Conservation (phyloP, 345 rosid species). For the Arabidopsis suecica region DNA sequence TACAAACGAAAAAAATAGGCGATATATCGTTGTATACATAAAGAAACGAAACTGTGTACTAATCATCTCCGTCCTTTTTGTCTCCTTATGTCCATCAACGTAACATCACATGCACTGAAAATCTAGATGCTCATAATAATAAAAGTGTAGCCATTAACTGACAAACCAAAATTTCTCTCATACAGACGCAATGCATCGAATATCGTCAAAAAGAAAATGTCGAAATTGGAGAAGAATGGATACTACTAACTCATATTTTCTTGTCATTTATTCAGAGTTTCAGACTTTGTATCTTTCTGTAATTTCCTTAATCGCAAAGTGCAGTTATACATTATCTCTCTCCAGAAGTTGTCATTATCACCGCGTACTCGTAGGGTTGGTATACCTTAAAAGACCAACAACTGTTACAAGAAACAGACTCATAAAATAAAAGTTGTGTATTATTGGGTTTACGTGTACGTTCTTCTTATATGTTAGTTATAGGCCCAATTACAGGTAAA, state of each 20-base stretch:
- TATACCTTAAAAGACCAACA: neutral
- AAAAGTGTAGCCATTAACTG: neutral
- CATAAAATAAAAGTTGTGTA: neutral
- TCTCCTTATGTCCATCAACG: neutral
- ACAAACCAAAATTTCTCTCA: neutral
- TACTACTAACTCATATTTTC: neutral
- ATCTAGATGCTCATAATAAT: neutral
- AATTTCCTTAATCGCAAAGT: neutral
- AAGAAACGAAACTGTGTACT: neutral
- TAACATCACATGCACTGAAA: neutral
- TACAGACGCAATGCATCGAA: neutral
- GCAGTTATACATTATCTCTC: neutral
- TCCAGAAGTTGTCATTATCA: no score
- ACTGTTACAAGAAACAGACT: neutral
- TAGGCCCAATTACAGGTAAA: neutral
- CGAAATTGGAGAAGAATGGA: neutral
- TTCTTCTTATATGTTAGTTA: neutral
- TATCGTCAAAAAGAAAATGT: no score
- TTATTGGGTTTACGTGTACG: neutral
- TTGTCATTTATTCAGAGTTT: neutral
- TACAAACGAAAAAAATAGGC: neutral
- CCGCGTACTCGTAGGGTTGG: neutral
- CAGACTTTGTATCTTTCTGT: neutral
- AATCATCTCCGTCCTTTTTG: neutral
- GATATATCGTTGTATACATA: neutral